Evolutionary conservation across 78 protist species (phyloP), one percentile per base, ranked within the genome.

Genomic region (Diacronema lutheri): DNA sequence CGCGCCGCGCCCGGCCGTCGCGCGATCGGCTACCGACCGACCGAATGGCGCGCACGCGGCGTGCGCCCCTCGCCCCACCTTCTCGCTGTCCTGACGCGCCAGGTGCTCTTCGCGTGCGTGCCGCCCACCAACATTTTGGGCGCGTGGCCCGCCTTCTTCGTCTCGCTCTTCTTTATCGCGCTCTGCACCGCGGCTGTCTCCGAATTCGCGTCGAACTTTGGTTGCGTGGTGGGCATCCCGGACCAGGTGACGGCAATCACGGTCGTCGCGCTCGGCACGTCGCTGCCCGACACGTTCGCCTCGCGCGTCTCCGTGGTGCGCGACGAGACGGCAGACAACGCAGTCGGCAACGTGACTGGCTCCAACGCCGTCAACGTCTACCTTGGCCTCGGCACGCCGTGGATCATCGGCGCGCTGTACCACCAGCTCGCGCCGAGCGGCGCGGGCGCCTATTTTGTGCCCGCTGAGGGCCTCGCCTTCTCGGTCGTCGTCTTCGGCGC

Each of bases 191-290:
- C 79, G 31, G 11, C 66, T 31, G 68, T 83, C 35, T 19, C 38
- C 58, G 87, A 83, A 11, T 11, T 83, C 12, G 87, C 87, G 20
- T 3, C 38, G 5, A n/a, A n/a, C 57, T 11, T 73, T 11, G 89
- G 84, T 37, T 86, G 89, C 55, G 10, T 20, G 46, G 44, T 86
- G 46, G 89, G 83, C 29, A 58, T 86, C 41, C 0, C 6, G 60
- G 46, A 57, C 23, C 23, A 64, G n/a, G 83, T 73, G 33, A 76
- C 89, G 13, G 89, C 89, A 68, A 86, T 86, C 84, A 86, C 89
- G 26, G n/a, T 86, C 7, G 89, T 86, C 41, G 89, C 89, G 58
- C 50, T 86, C 56, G 89, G 89, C 50, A 86, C 89, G n/a, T n/a
- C n/a, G n/a, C n/a, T n/a, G n/a, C n/a, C n/a, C n/a, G n/a, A n/a